Conservation (phyloP, 805 yeast genomes). For the Candida manassasensis region DNA sequence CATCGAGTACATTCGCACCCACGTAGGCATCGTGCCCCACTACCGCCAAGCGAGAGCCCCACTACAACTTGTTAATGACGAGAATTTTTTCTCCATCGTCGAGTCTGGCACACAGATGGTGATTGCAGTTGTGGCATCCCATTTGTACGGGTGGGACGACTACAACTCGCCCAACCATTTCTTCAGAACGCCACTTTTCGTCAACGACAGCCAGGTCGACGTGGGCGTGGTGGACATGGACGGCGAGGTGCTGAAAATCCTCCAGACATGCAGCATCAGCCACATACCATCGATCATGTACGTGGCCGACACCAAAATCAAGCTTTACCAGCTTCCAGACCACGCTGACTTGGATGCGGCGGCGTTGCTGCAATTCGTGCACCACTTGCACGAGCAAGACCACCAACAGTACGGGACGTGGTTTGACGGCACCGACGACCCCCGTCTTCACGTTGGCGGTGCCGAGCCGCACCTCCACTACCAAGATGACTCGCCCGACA, state of each 20-base stretch:
- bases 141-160: conserved; percentile 27
- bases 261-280: conserved; percentile 23
- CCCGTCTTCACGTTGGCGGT: too few relatives aligned
- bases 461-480: not conserved
- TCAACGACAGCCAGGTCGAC: conserved; percentile 7
- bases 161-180: conserved; percentile 31
- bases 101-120: conserved; percentile 10
- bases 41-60: conserved; percentile 16
- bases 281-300: conserved; percentile 18
- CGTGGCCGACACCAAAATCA: conserved; percentile 16
- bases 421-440: too few relatives aligned
- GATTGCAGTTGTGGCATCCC: conserved; percentile 22
- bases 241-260: conserved; percentile 13
- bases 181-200: conserved; percentile 28
- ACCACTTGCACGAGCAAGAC: too few relatives aligned
- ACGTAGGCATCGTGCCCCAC: conserved; percentile 18
- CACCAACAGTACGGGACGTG: too few relatives aligned
- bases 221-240: conserved; percentile 26
- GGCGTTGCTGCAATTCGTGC: too few relatives aligned
- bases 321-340: conserved; percentile 19
- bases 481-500: conserved; percentile 18
- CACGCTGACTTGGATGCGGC: too few relatives aligned
- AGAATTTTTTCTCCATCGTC: conserved; percentile 3
- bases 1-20: conserved; percentile 18
- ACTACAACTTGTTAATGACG: conserved; percentile 11